Evolutionary conservation across 768 basidiomycete species (phyloP), one percentile per base, ranked within the genome.

Genomic region (Macrolepiota fuliginosa): DNA sequence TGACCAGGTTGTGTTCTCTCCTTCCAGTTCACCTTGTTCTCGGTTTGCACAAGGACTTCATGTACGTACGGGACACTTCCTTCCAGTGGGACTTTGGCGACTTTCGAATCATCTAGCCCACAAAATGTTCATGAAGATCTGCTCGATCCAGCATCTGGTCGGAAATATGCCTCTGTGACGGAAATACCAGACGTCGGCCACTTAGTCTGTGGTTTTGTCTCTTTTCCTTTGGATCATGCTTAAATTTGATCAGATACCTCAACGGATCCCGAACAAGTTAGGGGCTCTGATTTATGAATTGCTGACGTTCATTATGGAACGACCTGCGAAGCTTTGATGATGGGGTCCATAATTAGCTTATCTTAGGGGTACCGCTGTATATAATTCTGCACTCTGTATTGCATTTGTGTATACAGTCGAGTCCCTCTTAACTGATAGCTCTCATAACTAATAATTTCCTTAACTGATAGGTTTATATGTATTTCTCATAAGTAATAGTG

Each of bases 1-100:
- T 89, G 56, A 75, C 79, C 63, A 64, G 69, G 46, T 53, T 75
- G 1, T 62, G 72, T 13, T 83, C 81, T 58, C 22, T 36, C 27
- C 60, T 61, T 10, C 60, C 53, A n/a, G 27, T 61, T 25, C 60
- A 61, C 17, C 42, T 61, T 27, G 32, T 61, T n/a, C 17, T 61
- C 29, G 60, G 60, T 4, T 27, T 47, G 5, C 13, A 37, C 2
- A 54, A 54, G 17, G 60, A 61, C 50, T 66, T 11, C 65, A 61
- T 22, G 72, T 78, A 7, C 84, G 84, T 88, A 22, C 72, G 86
- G 36, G 37, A 82, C 69, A n/a, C 7, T 22, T 5, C 57, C 15
- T 10, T 19, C 19, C 25, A 29, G 49, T 19, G 24, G 7, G 29
- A 7, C 7, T 51, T 35, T 51, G 17, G n/a, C 27, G 37, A 17